A percentile compares a stretch with the other conserved stretches of the same genome.
These are phyloP conservation scores for Eucalyptus camaldulensis DNA, from an alignment of 345 rosid genomes.

Conservation along the genomic window DNA sequence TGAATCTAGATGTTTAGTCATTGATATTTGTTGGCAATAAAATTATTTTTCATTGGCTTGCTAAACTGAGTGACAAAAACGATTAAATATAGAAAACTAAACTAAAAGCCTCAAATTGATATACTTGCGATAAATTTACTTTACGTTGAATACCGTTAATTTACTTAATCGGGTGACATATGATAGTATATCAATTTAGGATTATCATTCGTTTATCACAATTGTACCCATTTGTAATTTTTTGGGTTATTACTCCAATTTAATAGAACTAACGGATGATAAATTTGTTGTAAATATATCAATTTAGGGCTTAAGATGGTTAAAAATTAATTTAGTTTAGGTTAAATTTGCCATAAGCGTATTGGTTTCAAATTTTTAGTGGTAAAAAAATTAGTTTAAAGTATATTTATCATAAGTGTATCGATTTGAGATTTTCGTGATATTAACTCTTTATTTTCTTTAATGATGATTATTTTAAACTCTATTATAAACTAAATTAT, in stretches of 20 bases:
- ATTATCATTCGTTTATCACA: fast-evolving
- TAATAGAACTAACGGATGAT: fast-evolving
- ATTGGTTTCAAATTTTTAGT: fast-evolving
- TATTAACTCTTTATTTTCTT: background rate
- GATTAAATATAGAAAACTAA: background rate
- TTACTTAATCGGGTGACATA: fast-evolving
- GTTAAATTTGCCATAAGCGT: too few relatives aligned
- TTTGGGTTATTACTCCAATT: too few relatives aligned
- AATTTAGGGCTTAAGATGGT: fast-evolving
- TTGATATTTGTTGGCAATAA: background rate
- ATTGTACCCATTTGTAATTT: too few relatives aligned
- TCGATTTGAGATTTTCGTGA: too few relatives aligned
- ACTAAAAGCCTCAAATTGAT: too few relatives aligned
- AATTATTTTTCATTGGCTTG: background rate
- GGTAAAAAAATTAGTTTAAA: too few relatives aligned
- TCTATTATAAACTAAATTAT: background rate
- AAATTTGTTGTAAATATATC: fast-evolving
- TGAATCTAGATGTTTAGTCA: background rate
- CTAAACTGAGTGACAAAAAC: background rate
- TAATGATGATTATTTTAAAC: background rate
- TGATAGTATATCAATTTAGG: too few relatives aligned
- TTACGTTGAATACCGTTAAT: fast-evolving
- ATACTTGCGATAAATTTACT: fast-evolving
- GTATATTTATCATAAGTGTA: too few relatives aligned
- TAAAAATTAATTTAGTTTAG: too few relatives aligned